Conservation (phyloP, 1,139 yeast genomes). For the Sugiyamaella paludigena region DNA sequence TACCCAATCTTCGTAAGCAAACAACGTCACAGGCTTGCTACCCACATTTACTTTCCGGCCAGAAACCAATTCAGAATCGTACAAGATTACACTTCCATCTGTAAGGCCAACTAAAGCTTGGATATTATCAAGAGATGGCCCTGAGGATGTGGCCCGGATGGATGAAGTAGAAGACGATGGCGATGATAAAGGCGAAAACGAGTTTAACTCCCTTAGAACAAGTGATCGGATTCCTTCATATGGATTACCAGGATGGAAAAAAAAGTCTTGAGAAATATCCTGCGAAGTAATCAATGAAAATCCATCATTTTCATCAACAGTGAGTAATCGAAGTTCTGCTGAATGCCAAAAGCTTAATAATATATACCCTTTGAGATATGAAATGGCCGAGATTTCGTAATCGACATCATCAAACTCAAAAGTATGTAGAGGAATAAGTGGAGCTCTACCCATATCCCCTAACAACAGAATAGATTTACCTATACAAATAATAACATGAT, state of each 20-base stretch:
- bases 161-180: neutral
- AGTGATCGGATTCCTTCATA: constrained; percentile 4
- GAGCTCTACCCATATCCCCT: too few relatives aligned
- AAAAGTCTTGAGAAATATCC: neutral
- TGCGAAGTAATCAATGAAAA: neutral
- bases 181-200: neutral
- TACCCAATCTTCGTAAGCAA: neutral
- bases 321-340: neutral
- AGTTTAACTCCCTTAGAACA: neutral
- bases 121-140: neutral
- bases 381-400: constrained; percentile 5
- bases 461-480: too few relatives aligned
- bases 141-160: neutral
- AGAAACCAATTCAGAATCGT: neutral
- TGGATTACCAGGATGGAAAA: neutral
- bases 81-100: constrained; percentile 7
- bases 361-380: constrained; percentile 1
- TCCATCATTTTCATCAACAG: neutral
- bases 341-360: constrained; percentile 9
- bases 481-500: too few relatives aligned
- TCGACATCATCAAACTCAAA: neutral
- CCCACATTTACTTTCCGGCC: constrained; percentile 1
- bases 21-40: constrained; percentile 2
- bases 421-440: too few relatives aligned
- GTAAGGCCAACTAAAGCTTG: constrained; percentile 8